Evolutionary conservation across 73 alveolate genomes (phyloP), one percentile per base, ranked within the genome.

Genomic region (Durusdinium trenchii): DNA sequence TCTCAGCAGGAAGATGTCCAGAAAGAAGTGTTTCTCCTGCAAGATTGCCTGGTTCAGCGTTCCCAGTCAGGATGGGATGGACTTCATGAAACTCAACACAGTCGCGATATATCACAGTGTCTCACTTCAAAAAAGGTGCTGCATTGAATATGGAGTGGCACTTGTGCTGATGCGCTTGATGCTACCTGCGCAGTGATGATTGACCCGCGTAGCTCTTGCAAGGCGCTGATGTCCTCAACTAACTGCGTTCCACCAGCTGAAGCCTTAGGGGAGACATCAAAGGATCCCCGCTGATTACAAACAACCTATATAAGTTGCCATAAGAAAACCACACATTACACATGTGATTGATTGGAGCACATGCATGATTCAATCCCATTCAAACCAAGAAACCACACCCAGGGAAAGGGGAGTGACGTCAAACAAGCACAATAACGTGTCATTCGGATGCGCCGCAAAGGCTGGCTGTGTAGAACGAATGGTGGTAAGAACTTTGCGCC

Each of bases 381-480:
- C 40, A 16, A 1, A 67, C 1, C 96, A n/a, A 64, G 86, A 18
- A 18, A 14, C 98, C 50, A 91, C 67, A 54, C 98, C 98, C 43
- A 91, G 60, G 1, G 98, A 91, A 14, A 91, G 60, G 20, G 98
- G 57, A 51, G 78, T 48, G 78, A 91, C 76, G 30, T 91, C 98
- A 57, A 91, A 69, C 78, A 91, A 47, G 57, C 98, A 91, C 98
- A 90, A 67, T 52, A 90, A 71, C 76, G 51, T 69, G 28, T 45
- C 87, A 38, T 64, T 36, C 9, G 50, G 79, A 4, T 64, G 73
- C 30, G 46, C 6, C n/a, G n/a, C n/a, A n/a, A n/a, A n/a, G 30
- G 98, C 98, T 36, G 89, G 57, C 87, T 48, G 98, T 52, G 85
- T 91, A n/a, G 98, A 91, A 48, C 98, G 98, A 28, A 91, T 91